Base-by-base conservation (phyloP, 345 rosid genomes). In the Murraya koenigii region DNA sequence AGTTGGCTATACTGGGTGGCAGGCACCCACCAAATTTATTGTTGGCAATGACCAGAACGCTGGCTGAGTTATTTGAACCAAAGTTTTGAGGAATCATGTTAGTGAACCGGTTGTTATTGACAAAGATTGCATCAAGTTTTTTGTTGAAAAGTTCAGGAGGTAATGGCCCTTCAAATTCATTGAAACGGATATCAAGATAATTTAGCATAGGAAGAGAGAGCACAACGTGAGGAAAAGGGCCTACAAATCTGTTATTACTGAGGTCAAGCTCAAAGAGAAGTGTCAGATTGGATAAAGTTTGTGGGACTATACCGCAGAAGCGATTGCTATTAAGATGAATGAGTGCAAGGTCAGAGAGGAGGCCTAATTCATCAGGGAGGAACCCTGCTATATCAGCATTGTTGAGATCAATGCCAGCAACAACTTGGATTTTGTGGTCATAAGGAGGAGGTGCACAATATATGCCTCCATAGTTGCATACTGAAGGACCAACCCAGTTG, bases 161-260 rank as follows among this genome's bases (percentile, higher is more conserved):
- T 39, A 93, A 75, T 2, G 89, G 82, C 59, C 98, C 98, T 85
- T 93, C 99, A 2, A 95, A 93, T 82, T 95, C 99, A 6, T 93
- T 93, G 85, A 75, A 95, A 72, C 97, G 93, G 67, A 95, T 78
- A 79, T 90, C 98, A 41, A 93, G 95, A 78, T 17, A 93, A 11
- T 69, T 78, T 1, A 95, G 86, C 59, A 78, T 72, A 15, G 95
- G 94, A 63, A 95, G 88, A 11, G 91, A 80, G 67, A 95, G 97
- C 44, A 93, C 92, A 0, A 84, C 88, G 1, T 76, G 75, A 1
- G 98, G 99, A 61, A 95, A 95, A 66, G 89, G 88, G 41, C 97
- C 97, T 6, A 93, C 97, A 23, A 95, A 95, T 73, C 98, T 80
- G 86, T 95, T 95, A 81, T 91, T 93, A 60, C 98, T 95, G 35